Conservation (phyloP, 805 yeast species). For the Ogataea ganodermae region DNA sequence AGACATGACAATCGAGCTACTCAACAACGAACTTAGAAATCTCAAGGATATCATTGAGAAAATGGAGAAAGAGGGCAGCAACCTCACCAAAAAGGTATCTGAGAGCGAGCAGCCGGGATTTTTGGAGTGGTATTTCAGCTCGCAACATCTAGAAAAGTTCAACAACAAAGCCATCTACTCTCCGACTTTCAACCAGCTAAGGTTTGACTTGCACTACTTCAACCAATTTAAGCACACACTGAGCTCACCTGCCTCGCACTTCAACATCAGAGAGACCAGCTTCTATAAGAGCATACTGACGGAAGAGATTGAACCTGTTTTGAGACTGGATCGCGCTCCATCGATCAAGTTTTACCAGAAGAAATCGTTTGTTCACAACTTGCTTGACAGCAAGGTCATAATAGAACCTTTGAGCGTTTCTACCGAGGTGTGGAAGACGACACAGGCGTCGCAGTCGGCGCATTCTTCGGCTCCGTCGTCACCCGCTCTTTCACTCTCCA, state of each 20-base stretch:
- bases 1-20: slow-evolving; percentile 62
- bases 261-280: slow-evolving; percentile 48
- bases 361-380: slow-evolving; percentile 60
- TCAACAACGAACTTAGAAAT: slow-evolving; percentile 67
- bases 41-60: slow-evolving; percentile 61
- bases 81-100: slow-evolving; percentile 1
- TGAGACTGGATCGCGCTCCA: slow-evolving; percentile 63
- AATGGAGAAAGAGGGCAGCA: slow-evolving; percentile 42
- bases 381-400: slow-evolving; percentile 77
- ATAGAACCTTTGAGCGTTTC: slow-evolving; percentile 87
- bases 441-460: slow-evolving; percentile 20
- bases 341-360: slow-evolving; percentile 60
- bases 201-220: slow-evolving; percentile 48
- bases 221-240: slow-evolving; percentile 47
- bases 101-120: slow-evolving; percentile 1
- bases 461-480: slow-evolving; percentile 15
- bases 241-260: slow-evolving; percentile 12
- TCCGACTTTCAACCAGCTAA: slow-evolving; percentile 34
- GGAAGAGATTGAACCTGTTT: slow-evolving; percentile 80
- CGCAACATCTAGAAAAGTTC: slow-evolving; percentile 21
- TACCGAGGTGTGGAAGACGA: slow-evolving; percentile 67
- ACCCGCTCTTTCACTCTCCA: slow-evolving; percentile 17
- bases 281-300: slow-evolving; percentile 64
- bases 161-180: slow-evolving; percentile 31
- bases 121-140: slow-evolving; percentile 20